Evolutionary conservation across 2,329 filamentous ascomycete species (phyloP).

Genomic region (Trichoderma simmonsii): DNA sequence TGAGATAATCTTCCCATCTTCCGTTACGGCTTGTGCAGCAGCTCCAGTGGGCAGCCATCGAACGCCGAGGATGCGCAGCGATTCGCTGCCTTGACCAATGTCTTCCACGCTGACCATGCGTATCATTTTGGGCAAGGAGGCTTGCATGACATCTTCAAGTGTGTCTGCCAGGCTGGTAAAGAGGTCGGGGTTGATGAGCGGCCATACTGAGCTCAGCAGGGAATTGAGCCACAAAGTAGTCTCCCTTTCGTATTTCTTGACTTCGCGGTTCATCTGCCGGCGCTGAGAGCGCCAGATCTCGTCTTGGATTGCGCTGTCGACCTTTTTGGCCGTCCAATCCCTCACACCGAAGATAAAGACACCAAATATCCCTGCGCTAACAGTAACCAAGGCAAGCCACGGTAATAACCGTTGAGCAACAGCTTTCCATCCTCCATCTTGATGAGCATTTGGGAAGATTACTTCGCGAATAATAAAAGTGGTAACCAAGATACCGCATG

Average conservation of each 20-base stretch:
- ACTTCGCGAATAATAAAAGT: conserved; percentile 26
- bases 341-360: conserved; percentile 40
- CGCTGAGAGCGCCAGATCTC: conserved; percentile 66
- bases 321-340: conserved; percentile 60
- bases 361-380: not conserved
- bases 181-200: conserved; percentile 71
- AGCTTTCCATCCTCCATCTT: not conserved
- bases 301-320: conserved; percentile 62
- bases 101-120: conserved; percentile 75
- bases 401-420: conserved; percentile 23
- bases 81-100: conserved; percentile 70
- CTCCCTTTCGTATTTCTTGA: conserved; percentile 48
- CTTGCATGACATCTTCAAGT: conserved; percentile 78
- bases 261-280: conserved; percentile 45
- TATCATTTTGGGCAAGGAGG: conserved; percentile 64
- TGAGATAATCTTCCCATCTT: conserved; percentile 52
- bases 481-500: conserved; percentile 31
- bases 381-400: conserved; percentile 36
- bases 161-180: conserved; percentile 67
- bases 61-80: conserved; percentile 66
- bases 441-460: not conserved
- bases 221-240: conserved; percentile 74
- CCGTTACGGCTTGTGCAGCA: conserved; percentile 57
- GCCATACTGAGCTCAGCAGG: conserved; percentile 66
- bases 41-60: conserved; percentile 71